Percentiles rank a stretch among this genome's conserved stretches.
These are phyloP conservation scores for Bruguiera gymnorhiza DNA, from an alignment of 345 rosid genomes.

Conservation along the genomic window DNA sequence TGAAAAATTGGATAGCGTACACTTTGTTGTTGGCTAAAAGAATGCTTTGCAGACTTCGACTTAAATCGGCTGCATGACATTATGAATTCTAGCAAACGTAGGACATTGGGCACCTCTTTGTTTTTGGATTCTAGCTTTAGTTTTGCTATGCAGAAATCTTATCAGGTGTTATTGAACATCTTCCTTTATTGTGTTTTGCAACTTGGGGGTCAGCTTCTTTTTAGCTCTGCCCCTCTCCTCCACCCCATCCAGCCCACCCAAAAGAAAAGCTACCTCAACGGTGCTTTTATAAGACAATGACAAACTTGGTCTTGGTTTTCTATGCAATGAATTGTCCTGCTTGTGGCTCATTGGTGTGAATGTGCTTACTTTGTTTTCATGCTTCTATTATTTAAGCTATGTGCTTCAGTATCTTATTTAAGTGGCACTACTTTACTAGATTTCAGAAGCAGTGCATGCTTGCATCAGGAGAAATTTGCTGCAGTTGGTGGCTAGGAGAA, in stretches of 20 bases:
- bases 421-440: slow-evolving; percentile 41
- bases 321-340: background rate
- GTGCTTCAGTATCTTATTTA: slow-evolving; percentile 19
- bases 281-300: too few species aligned
- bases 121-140: background rate
- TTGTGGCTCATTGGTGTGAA: background rate
- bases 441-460: slow-evolving; percentile 83
- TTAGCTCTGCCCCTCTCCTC: too few species aligned
- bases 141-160: too few species aligned
- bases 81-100: background rate
- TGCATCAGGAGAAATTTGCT: slow-evolving; percentile 67
- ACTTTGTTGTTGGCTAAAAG: background rate
- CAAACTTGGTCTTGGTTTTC: background rate
- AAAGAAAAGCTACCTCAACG: too few species aligned
- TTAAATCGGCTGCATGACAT: background rate
- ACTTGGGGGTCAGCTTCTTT: too few species aligned
- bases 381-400: slow-evolving; percentile 4
- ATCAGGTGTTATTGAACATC: too few species aligned
- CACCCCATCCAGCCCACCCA: too few species aligned
- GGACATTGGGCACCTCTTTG: background rate
- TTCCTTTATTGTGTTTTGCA: too few species aligned
- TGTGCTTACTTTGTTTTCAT: background rate
- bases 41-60: background rate
- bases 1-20: background rate
- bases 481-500: slow-evolving; percentile 54